phyloP scores from a whole-genome alignment of 2,329 filamentous ascomycete genomes.

The Aureobasidium sp. region DNA sequence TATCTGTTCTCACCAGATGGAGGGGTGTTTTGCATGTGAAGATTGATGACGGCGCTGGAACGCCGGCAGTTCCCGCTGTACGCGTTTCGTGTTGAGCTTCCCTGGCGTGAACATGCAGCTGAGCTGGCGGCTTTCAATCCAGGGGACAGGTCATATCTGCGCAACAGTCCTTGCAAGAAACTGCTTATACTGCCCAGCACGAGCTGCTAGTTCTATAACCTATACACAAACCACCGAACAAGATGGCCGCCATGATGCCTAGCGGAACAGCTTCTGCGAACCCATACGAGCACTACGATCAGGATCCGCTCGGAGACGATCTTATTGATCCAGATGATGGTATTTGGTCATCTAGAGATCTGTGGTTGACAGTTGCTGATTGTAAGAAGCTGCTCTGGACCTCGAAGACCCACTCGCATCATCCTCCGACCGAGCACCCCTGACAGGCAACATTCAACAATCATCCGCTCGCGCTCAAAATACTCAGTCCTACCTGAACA shows the following conservation, averaged over 20 bases:
- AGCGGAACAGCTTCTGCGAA: constrained; percentile 29
- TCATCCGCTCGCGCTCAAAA: constrained; percentile 48
- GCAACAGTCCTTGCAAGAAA: not conserved
- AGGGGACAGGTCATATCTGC: not conserved
- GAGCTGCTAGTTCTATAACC: not conserved
- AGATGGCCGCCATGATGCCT: constrained; percentile 40
- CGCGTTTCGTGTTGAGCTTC: not conserved
- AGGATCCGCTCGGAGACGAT: constrained; percentile 40
- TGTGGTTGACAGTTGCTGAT: not conserved
- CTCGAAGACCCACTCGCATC: constrained; percentile 77
- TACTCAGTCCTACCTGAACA: constrained; percentile 74
- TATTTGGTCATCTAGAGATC: constrained; percentile 19
- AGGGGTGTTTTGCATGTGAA: not conserved
- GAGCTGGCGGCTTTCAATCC: constrained; percentile 6
- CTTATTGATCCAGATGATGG: constrained; percentile 47
- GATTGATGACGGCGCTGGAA: not conserved
- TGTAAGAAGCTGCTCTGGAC: constrained; percentile 50
- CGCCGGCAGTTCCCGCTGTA: not conserved
- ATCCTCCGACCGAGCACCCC: constrained; percentile 64
- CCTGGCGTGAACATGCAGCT: not conserved
- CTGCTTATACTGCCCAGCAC: not conserved
- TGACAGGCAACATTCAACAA: constrained; percentile 73
- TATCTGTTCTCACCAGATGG: not conserved
- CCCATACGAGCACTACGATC: constrained; percentile 36
- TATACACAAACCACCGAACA: not conserved